A percentile compares a stretch with the other conserved stretches of the same genome.
phyloP scores from a whole-genome alignment of 257 asterid genomes.

The Buddleja alternifolia region DNA sequence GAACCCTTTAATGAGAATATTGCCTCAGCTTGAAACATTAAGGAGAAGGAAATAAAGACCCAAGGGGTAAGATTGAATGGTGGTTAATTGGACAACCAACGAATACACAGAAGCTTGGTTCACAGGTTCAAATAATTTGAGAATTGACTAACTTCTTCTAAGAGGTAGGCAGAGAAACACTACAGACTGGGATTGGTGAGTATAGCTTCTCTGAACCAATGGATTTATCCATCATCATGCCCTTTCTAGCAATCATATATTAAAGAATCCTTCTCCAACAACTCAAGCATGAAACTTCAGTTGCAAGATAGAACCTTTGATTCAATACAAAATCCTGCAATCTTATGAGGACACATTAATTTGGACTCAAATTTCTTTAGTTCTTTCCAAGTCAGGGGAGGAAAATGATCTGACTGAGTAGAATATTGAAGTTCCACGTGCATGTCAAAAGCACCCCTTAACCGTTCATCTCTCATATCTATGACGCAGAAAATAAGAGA shows the following conservation, averaged over 20 bases:
- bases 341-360: background rate
- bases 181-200: background rate
- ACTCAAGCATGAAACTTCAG: conserved; percentile 22
- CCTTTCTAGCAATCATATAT: background rate
- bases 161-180: conserved; percentile 10
- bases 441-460: conserved; percentile 9
- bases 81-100: background rate
- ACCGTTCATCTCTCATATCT: background rate
- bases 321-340: too few species aligned
- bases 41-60: conserved; percentile 1
- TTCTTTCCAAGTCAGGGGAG: conserved; percentile 3
- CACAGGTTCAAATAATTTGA: conserved; percentile 5
- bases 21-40: conserved; percentile 11
- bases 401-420: background rate
- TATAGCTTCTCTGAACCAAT: background rate
- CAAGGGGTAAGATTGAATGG: background rate
- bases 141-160: conserved; percentile 6
- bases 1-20: background rate
- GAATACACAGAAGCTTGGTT: background rate
- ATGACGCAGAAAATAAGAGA: too few species aligned
- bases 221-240: background rate
- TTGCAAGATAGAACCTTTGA: background rate
- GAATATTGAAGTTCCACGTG: background rate
- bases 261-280: conserved; percentile 22
- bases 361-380: background rate